Base-by-base conservation (phyloP, 768 basidiomycete species). In the Hortiboletus flavorubellus region DNA sequence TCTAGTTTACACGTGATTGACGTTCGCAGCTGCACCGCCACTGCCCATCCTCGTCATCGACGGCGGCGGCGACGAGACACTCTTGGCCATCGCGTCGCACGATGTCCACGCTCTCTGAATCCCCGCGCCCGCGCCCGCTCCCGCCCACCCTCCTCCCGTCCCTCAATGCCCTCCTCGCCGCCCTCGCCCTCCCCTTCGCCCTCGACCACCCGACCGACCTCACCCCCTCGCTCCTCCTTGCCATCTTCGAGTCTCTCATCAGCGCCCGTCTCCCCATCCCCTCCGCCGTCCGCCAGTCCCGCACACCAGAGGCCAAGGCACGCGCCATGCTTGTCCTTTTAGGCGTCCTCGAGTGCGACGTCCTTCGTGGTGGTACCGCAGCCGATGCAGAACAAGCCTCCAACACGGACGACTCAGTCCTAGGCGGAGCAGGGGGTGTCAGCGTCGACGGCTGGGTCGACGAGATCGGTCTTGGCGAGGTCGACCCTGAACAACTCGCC, bases 291-390 rank as follows among this genome's bases (percentile, higher is more conserved):
- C 72, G 78, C 57, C 59, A 73, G 50, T 72, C 76, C 37, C 68
- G 75, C 62, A 72, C 68, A 49, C 41, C 55, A 53, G 53, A 58
- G 1, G 73, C 75, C 8, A 83, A 83, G 60, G 68, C 87, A 1
- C 80, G 86, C 45, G 81, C 80, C 33, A 85, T 87, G 76, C 89
- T 91, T 62, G 75, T 91, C 4, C 86, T 92, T 52, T 76, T 91
- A 8, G 89, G 89, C 2, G 80, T 89, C 7, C 75, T 91, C 7
- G 85, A 88, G 56, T 78, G 74, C 31, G 88, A 91, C 57, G 70
- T 90, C 35, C 64, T 91, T 14, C 67, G 71, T 40, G 68, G 71
- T 48, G 83, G 87, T 51, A 78, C 88, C 8, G 38, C 52, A 14
- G 2, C 49, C 26, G 42, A 45, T 30, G 18, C 31, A 11, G 59